Base-by-base conservation (phyloP, 345 rosid species). In the Eucalyptus curtisii region DNA sequence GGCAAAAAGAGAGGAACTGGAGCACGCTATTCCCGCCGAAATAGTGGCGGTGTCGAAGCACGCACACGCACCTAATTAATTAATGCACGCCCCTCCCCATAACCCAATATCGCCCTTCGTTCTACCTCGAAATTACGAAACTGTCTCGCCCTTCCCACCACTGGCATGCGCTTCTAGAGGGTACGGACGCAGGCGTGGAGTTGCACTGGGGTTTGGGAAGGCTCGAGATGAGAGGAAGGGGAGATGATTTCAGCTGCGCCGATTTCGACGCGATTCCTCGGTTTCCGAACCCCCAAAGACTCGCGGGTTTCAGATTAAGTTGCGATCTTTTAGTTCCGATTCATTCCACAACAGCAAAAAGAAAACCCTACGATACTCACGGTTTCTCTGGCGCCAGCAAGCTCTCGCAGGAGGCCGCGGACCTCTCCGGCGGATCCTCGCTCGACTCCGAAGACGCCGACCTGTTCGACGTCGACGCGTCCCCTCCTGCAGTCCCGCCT, bases 1-100 rank as follows among this genome's bases (percentile, higher is more conserved):
- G 82, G 44, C 1, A 64, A 30, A 19, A 37, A 40, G 82, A 76
- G 82, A 11, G 27, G 86, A 71, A 89, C 86, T 86, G 89, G 91
- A 92, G 97, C 93, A 95, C 95, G 95, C 95, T 96, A 93, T 95
- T 92, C 89, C 92, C 92, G 99, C 99, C 98, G 99, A 95, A 92
- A 95, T 94, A 91, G 87, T 97, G 95, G 97, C 97, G 92, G 91
- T 90, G 95, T 42, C 87, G 87, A 89, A 88, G 90, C 91, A 89
- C 89, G 42, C 79, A 27, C 81, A 59, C 33, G 15, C 68, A 61
- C 55, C 64, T 86, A 89, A 85, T 50, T 50, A 86, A 55, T 47
- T 86, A 86, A 82, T 86, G 49, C 84, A 87, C 57, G 37, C 85
- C 33, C 82, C 40, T 25, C 44, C 45, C 82, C 57, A 52, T 52